A percentile compares a stretch with the other conserved stretches of the same genome.
These are phyloP conservation scores for Stropharia rugosoannulata DNA, from an alignment of 768 basidiomycete species.

Conservation along the genomic window DNA sequence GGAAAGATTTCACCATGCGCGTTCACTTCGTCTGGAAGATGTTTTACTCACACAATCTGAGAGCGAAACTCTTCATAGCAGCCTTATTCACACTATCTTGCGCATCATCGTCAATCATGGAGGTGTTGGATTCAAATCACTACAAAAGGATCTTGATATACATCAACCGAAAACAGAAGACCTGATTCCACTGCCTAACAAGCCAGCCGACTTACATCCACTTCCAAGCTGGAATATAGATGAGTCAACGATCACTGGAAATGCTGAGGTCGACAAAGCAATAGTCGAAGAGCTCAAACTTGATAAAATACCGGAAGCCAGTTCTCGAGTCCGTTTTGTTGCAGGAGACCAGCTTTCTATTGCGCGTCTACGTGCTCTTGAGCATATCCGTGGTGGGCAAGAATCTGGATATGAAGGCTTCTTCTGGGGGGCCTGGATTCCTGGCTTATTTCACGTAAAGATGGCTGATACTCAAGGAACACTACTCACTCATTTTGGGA, in stretches of 20 bases:
- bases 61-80: slow-evolving; percentile 4
- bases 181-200: slow-evolving; percentile 18
- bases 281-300: slow-evolving; percentile 25
- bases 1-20: slow-evolving; percentile 19
- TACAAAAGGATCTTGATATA: slow-evolving; percentile 16
- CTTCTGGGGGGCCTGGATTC: slow-evolving; percentile 22
- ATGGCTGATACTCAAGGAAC: slow-evolving; percentile 29
- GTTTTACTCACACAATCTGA: slow-evolving; percentile 25
- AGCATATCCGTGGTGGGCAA: slow-evolving; percentile 29
- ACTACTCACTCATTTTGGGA: slow-evolving; percentile 31
- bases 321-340: slow-evolving; percentile 10
- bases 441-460: slow-evolving; percentile 37
- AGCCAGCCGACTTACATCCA: slow-evolving; percentile 27
- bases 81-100: slow-evolving; percentile 24
- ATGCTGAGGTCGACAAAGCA: slow-evolving; percentile 29
- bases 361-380: slow-evolving; percentile 28
- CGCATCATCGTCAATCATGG: slow-evolving; percentile 29
- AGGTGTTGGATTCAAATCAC: slow-evolving; percentile 23
- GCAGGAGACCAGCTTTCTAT: slow-evolving; percentile 37
- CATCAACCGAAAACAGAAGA: slow-evolving; percentile 17
- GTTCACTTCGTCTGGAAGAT: slow-evolving; percentile 22
- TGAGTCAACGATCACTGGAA: slow-evolving; percentile 32
- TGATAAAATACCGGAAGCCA: slow-evolving; percentile 8
- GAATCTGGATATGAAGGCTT: slow-evolving; percentile 23
- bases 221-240: slow-evolving; percentile 35